Evolutionary conservation across 441 rosid species (phyloP), one percentile per base, ranked within the genome.

Genomic region (Eruca vesicaria): DNA sequence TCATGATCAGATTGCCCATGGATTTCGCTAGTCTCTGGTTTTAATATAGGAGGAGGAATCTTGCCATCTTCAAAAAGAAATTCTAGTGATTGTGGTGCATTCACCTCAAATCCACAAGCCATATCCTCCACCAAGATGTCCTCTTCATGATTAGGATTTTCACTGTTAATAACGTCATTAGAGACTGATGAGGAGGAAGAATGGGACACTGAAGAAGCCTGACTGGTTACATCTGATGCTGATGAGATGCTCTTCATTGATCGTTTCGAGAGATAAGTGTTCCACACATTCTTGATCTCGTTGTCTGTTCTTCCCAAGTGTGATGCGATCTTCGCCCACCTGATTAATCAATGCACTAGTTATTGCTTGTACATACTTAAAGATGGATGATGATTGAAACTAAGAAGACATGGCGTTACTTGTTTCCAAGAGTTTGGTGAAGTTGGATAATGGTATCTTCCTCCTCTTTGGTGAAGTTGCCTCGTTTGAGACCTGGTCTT

Each of bases 281-380:
- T 87, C 91, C 91, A 89, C n/a, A 87, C 82, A 62, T 89, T 89
- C 72, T 89, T 89, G 61, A 89, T 89, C 77, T 89, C 94, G 67
- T 89, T 89, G 69, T 89, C 91, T 18, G 94, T 89, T 74, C 94
- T 75, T 65, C 84, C 84, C 2, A 89, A 74, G 31, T 76, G 68
- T 6, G 90, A 80, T 28, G 91, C 91, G 7, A 89, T 89, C 78
- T 70, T 87, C 0, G 94, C 77, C 89, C 89, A 86, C 82, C 89
- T 86, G 66, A 41, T 35, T 6, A 75, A 56, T 59, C 9, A 63
- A 26, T 2, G 6, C 56, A 72, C 9, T 38, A 55, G 7, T 33
- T 23, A 23, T 48, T 48, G 1, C 10, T 16, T 48, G 20, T 48
- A 50, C 8, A 50, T 50, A 50, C 56, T 1, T 10, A 73, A 48